These are phyloP conservation scores for Dendrocalamus sinicus DNA, from an alignment of 176 grass and related monocot species.

Conservation along the genomic window DNA sequence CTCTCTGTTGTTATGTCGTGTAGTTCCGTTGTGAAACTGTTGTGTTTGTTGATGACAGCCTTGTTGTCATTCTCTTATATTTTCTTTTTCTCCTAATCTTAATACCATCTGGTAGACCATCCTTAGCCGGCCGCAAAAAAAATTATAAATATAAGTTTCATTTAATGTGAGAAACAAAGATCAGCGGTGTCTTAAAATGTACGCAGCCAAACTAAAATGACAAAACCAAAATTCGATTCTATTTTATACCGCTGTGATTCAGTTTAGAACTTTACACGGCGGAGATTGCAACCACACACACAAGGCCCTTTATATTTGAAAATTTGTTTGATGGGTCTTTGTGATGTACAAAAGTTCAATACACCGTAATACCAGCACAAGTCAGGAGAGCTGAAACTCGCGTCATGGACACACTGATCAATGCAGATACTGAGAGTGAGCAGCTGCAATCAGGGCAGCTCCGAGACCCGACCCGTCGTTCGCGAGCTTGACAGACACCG, in stretches of 20 bases:
- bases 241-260: not conserved
- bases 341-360: not conserved
- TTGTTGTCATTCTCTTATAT: too few species aligned
- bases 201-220: not conserved
- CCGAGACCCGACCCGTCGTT: conserved; percentile 86
- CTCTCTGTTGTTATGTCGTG: too few species aligned
- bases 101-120: too few species aligned
- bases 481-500: conserved; percentile 53
- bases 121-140: too few species aligned
- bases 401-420: not conserved
- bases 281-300: too few species aligned
- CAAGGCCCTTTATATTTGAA: not conserved
- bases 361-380: not conserved
- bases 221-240: not conserved
- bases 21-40: too few species aligned
- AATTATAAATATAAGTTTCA: not conserved
- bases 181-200: not conserved
- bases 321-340: not conserved
- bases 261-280: too few species aligned
- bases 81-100: too few species aligned
- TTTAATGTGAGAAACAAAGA: not conserved
- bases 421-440: conserved; percentile 54
- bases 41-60: too few species aligned
- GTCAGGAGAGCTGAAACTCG: not conserved
- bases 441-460: conserved; percentile 81